Evolutionary conservation across 2,329 filamentous ascomycete genomes (phyloP).

Genomic region (Botryotinia globosa): DNA sequence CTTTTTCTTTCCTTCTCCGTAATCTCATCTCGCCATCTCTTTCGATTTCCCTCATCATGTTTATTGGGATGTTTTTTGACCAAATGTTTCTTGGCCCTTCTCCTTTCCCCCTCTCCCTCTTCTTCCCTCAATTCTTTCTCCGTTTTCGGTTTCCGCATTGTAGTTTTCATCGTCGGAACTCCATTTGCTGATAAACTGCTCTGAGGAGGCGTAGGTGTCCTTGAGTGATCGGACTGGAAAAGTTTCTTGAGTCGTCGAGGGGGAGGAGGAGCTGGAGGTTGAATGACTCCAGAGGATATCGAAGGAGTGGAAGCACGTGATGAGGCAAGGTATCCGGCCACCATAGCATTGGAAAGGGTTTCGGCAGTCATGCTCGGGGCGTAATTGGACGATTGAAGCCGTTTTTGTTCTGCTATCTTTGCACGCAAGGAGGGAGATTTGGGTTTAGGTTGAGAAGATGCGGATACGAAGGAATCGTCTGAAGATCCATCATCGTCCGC

Average conservation of each 20-base stretch:
- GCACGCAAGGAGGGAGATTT: conserved; percentile 31
- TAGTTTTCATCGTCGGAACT: conserved; percentile 2
- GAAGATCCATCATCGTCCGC: conserved; percentile 31
- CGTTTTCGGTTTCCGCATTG: conserved; percentile 51
- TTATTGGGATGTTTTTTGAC: conserved; percentile 65
- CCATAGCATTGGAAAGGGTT: conserved; percentile 69
- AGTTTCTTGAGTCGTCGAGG: conserved; percentile 37
- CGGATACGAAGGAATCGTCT: conserved; percentile 39
- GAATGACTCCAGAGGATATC: conserved; percentile 18
- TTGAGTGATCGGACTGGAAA: conserved; percentile 35
- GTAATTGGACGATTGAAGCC: conserved; percentile 25
- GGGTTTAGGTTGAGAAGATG: conserved; percentile 27
- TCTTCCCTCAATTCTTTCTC: conserved; percentile 57
- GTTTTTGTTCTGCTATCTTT: conserved; percentile 30
- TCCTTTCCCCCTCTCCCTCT: conserved; percentile 51
- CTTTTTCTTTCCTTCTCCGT: conserved; percentile 71
- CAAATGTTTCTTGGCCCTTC: conserved; percentile 53
- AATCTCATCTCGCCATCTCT: conserved; percentile 73
- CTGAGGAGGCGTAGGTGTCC: not conserved
- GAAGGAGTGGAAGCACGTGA: conserved; percentile 48
- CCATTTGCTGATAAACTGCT: not conserved
- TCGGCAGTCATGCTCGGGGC: conserved; percentile 52
- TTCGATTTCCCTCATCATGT: conserved; percentile 73
- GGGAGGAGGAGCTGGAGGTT: conserved; percentile 36
- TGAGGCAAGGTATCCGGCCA: conserved; percentile 71